Evolutionary conservation across 2,329 filamentous ascomycete species (phyloP), one percentile per base, ranked within the genome.

Genomic region (Colletotrichum spinosum): DNA sequence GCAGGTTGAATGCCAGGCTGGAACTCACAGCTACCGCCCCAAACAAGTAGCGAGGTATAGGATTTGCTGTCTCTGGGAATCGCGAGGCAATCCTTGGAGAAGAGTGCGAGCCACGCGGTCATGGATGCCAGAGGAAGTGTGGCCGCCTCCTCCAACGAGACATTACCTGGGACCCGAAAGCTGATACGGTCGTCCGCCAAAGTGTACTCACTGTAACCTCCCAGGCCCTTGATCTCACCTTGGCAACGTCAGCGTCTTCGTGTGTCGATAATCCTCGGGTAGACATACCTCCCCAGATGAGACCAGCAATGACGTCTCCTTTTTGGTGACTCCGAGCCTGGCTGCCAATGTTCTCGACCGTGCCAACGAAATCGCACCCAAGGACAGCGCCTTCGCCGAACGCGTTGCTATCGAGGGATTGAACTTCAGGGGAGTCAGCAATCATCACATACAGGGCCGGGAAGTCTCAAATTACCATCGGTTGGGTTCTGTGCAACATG

Each of bases 11-110:
- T 6, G 5, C 25, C 25, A 25, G 2, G 9, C 6, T 33, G n/a
- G 13, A 46, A 74, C 72, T 70, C 73, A 76, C 80, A 81, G 42
- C 79, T 81, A 39, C 79, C 80, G 25, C 78, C 80, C 78, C 78
- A 83, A 12, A 83, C 72, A 6, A 84, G 62, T 4, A 84, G 69
- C 4, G 65, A 54, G 2, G 57, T 56, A 8, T 64, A 52, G 0
- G 61, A 39, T 2, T 50, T 55, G 4, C 60, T 42, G 3, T 52
- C 52, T 38, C 68, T 61, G 61, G 75, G 54, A 60, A 82, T 76
- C n/a, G 66, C 65, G 8, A 83, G 69, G 42, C 74, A 77, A 3
- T 72, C 69, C 45, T 75, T 73, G 0, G 78, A 80, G 54, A 79
- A 81, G 1, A 81, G 60, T 0, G 77, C 78, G 5, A 81, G 71